phyloP scores from a whole-genome alignment of 306 rosid genomes.

The Chamaecrista fasciculata region DNA sequence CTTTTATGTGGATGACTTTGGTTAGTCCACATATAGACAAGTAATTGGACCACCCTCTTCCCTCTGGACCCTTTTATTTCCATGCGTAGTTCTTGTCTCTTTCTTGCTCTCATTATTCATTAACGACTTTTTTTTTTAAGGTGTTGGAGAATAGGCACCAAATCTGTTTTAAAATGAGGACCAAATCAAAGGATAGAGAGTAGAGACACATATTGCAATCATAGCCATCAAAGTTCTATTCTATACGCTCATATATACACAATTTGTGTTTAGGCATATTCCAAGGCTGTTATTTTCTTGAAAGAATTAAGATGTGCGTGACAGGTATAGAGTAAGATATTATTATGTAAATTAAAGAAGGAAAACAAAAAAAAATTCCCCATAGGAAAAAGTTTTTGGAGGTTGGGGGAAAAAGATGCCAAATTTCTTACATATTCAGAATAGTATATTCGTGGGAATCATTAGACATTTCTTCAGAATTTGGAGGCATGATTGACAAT shows the following conservation, averaged over 20 bases:
- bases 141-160: slow-evolving; percentile 18
- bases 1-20: slow-evolving; percentile 16
- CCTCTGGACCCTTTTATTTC: background rate
- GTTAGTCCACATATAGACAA: slow-evolving; percentile 21
- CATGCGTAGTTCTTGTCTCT: slow-evolving; percentile 22
- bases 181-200: slow-evolving; percentile 21
- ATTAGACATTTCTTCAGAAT: background rate
- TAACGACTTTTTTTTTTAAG: background rate
- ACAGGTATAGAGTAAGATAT: background rate
- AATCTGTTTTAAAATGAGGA: slow-evolving; percentile 12
- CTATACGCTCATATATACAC: background rate
- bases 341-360: background rate
- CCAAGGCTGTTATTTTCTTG: slow-evolving; percentile 1
- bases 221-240: slow-evolving; percentile 21
- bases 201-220: slow-evolving; percentile 17
- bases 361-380: background rate
- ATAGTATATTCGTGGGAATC: slow-evolving; percentile 19
- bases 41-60: slow-evolving; percentile 14
- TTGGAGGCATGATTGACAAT: slow-evolving; percentile 21
- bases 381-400: slow-evolving; percentile 3
- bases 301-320: background rate
- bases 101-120: slow-evolving; percentile 21
- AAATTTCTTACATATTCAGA: background rate
- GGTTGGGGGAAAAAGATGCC: background rate
- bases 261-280: slow-evolving; percentile 3